These are phyloP conservation scores for Candida silvatica DNA, from an alignment of 805 yeast species.

Conservation along the genomic window DNA sequence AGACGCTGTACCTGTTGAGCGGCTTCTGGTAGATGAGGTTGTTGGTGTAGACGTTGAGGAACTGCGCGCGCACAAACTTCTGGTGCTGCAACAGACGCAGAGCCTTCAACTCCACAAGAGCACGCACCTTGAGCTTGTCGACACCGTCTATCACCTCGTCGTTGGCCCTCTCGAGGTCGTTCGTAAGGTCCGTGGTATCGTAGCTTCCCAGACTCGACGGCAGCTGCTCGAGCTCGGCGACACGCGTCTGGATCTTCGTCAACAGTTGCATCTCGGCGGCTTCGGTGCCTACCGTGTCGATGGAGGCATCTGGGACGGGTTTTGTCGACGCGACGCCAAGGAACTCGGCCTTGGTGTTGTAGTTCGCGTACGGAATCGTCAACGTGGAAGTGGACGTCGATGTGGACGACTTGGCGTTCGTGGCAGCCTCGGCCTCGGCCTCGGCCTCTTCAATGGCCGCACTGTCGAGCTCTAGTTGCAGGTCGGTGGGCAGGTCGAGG, in stretches of 20 bases:
- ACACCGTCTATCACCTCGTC: constrained; percentile 36
- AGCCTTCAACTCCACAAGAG: constrained; percentile 63
- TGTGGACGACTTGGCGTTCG: not conserved
- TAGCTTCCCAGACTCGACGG: constrained; percentile 68
- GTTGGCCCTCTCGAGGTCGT: constrained; percentile 29
- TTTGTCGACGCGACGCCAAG: constrained; percentile 30
- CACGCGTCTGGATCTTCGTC: constrained; percentile 46
- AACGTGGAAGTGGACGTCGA: no score
- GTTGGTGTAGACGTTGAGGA: constrained; percentile 30
- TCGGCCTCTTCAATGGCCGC: constrained; percentile 7
- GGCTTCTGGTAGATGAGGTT: constrained; percentile 44
- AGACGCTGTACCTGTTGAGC: constrained; percentile 43
- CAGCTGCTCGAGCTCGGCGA: constrained; percentile 50
- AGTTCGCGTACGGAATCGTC: constrained; percentile 20
- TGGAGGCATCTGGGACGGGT: constrained; percentile 23
- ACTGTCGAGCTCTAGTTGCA: constrained; percentile 32
- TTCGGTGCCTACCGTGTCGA: constrained; percentile 39
- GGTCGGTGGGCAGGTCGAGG: constrained; percentile 48
- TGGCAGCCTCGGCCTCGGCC: constrained; percentile 3
- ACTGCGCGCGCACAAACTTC: constrained; percentile 55
- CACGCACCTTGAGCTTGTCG: constrained; percentile 55
- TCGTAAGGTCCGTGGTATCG: constrained; percentile 22
- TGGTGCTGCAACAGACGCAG: constrained; percentile 60
- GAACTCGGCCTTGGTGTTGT: constrained; percentile 28
- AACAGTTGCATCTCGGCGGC: constrained; percentile 45